Percentiles rank a stretch among this genome's conserved stretches.
phyloP scores from a whole-genome alignment of 129 eudicot genomes.

The Tagetes erecta region DNA sequence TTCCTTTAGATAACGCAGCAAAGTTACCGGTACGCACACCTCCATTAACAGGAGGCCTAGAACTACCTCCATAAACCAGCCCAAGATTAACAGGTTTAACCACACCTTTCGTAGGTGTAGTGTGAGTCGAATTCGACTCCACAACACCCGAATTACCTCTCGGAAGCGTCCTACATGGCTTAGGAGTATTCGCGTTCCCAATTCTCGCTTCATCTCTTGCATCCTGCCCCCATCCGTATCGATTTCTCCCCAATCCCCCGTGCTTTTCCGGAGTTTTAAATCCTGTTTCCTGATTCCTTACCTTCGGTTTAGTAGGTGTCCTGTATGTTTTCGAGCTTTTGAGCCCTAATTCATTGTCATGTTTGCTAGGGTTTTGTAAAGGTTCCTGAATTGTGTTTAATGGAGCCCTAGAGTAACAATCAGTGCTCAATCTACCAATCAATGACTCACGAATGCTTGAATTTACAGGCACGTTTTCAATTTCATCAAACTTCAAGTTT shows the following conservation, averaged over 20 bases:
- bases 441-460: constrained; percentile 28
- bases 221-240: constrained; percentile 63
- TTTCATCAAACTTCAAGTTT: constrained; percentile 51
- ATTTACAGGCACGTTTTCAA: constrained; percentile 65
- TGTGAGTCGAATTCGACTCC: constrained; percentile 49
- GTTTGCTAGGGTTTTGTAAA: constrained; percentile 28
- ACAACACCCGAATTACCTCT: constrained; percentile 43
- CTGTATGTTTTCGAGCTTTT: constrained; percentile 43
- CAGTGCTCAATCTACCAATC: constrained; percentile 24
- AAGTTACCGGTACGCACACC: constrained; percentile 46
- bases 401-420: constrained; percentile 51
- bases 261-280: constrained; percentile 75
- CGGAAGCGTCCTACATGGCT: constrained; percentile 44
- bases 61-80: constrained; percentile 48
- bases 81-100: constrained; percentile 62
- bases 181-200: constrained; percentile 47
- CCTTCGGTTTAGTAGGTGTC: constrained; percentile 64
- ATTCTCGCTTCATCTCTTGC: constrained; percentile 41
- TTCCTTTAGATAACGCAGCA: constrained; percentile 65
- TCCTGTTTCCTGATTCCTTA: constrained; percentile 37
- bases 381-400: constrained; percentile 55
- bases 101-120: constrained; percentile 77
- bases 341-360: constrained; percentile 47
- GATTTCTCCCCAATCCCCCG: constrained; percentile 40
- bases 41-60: constrained; percentile 47